phyloP scores from a whole-genome alignment of 202 grass and related monocot species.

The Schoenoplectus tabernaemontani region DNA sequence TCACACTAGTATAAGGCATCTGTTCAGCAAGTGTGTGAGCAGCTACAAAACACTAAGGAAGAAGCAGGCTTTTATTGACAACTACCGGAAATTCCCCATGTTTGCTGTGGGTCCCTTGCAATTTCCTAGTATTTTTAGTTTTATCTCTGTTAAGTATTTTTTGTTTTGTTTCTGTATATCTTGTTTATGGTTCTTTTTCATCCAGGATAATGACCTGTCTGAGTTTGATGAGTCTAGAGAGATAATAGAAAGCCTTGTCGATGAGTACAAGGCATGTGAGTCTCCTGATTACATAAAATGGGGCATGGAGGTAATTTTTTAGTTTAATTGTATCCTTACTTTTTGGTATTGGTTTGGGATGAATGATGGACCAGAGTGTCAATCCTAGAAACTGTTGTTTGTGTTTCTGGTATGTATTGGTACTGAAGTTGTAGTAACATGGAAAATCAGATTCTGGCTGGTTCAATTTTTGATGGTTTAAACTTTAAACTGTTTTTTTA shows the following conservation, averaged over 20 bases:
- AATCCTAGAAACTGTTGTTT: not conserved
- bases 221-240: conserved; percentile 97
- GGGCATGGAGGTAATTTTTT: conserved; percentile 81
- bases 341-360: conserved; percentile 4
- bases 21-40: conserved; percentile 83
- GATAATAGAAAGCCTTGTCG: conserved; percentile 90
- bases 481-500: not conserved
- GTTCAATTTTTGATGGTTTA: not conserved
- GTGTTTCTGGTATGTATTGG: not conserved
- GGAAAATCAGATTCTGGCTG: not conserved
- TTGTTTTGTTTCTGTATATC: not conserved
- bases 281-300: conserved; percentile 99
- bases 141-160: conserved; percentile 17
- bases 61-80: conserved; percentile 94
- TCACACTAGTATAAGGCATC: conserved; percentile 90
- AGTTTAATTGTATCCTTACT: not conserved
- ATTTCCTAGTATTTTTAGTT: not conserved
- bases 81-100: conserved; percentile 91
- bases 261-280: conserved; percentile 95
- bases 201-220: conserved; percentile 87
- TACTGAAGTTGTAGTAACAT: not conserved
- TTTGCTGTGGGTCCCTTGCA: conserved; percentile 50
- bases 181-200: conserved; percentile 9
- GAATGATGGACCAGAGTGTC: conserved; percentile 8
- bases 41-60: conserved; percentile 91